Conservation (phyloP, 371 early-diverging fungal species). For the Mycotypha africana region DNA sequence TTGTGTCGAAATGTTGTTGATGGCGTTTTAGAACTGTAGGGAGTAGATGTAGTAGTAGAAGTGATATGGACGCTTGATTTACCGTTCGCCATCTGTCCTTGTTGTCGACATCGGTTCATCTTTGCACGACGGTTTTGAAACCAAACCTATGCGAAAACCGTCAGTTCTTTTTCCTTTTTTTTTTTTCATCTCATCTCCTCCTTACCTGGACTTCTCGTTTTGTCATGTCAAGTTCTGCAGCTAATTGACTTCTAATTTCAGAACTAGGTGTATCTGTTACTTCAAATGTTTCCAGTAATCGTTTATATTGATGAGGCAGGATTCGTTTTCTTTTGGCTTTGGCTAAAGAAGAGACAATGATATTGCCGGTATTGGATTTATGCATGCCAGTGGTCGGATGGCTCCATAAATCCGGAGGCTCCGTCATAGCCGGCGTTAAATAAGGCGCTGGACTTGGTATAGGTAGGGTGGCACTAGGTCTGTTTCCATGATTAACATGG, state of each 20-base stretch:
- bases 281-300: constrained; percentile 54
- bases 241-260: constrained; percentile 73
- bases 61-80: too few relatives aligned
- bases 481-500: background rate
- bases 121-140: constrained; percentile 96
- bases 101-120: constrained; percentile 36
- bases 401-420: constrained; percentile 4
- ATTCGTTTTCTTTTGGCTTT: constrained; percentile 71
- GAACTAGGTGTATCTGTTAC: constrained; percentile 81
- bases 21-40: too few relatives aligned
- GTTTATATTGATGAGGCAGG: constrained; percentile 56
- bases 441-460: too few relatives aligned
- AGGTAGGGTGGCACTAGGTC: too few relatives aligned
- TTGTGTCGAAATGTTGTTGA: too few relatives aligned
- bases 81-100: too few relatives aligned
- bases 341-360: constrained; percentile 4
- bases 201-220: constrained; percentile 82
- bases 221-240: constrained; percentile 80
- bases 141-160: constrained; percentile 79
- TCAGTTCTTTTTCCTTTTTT: too few relatives aligned
- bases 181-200: too few relatives aligned
- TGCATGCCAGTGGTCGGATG: constrained; percentile 4
- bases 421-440: too few relatives aligned
- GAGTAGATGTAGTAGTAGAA: too few relatives aligned
- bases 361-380: constrained; percentile 1